Evolutionary conservation across 306 rosid species (phyloP).

Genomic region (Vachellia pachyceras): DNA sequence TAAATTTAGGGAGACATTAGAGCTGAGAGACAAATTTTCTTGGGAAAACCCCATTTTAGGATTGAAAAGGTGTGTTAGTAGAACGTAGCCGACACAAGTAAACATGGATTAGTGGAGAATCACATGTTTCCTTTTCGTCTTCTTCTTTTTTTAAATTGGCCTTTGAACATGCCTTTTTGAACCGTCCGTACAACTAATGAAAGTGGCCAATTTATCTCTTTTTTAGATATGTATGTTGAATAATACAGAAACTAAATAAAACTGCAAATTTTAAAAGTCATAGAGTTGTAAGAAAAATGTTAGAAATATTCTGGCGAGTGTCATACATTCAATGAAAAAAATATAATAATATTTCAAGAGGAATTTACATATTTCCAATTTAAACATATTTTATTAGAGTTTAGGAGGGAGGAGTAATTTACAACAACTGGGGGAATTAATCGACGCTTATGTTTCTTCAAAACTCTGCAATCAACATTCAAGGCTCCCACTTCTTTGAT

Average conservation of each 20-base stretch:
- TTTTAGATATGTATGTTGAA: neutral
- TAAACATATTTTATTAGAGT: neutral
- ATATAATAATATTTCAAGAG: neutral
- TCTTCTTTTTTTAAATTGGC: slow-evolving; percentile 39
- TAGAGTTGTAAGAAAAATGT: neutral
- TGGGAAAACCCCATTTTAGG: slow-evolving; percentile 16
- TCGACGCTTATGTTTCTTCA: neutral
- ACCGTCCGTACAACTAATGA: slow-evolving; percentile 52
- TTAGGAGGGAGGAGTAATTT: neutral
- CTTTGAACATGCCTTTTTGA: slow-evolving; percentile 41
- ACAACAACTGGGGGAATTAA: neutral
- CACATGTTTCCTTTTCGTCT: slow-evolving; percentile 46
- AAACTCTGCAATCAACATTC: too few relatives aligned
- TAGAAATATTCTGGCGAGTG: neutral
- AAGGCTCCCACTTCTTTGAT: too few relatives aligned
- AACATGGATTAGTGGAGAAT: slow-evolving; percentile 55
- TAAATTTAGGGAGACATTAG: neutral
- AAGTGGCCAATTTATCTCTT: neutral
- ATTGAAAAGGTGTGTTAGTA: slow-evolving; percentile 35
- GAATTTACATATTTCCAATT: neutral
- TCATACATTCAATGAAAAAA: neutral
- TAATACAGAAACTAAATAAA: neutral
- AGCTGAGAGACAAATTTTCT: slow-evolving; percentile 17
- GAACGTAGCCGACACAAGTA: slow-evolving; percentile 49
- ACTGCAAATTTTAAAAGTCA: neutral